These are phyloP conservation scores for Waltergamsia citrina DNA, from an alignment of 2,329 filamentous ascomycete genomes.

Conservation along the genomic window DNA sequence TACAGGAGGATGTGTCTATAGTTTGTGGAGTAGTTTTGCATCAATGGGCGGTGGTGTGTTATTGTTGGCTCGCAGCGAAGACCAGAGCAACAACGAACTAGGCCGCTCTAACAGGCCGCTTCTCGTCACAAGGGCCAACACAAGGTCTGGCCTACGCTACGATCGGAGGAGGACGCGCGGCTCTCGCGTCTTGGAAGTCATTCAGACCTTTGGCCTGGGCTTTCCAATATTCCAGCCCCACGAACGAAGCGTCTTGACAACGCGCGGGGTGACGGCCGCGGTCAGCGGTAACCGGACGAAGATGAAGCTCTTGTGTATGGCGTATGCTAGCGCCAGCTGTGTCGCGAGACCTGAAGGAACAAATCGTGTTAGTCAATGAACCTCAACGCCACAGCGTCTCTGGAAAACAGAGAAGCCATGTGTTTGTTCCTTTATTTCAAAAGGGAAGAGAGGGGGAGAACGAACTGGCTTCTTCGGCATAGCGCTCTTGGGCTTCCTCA, in stretches of 20 bases:
- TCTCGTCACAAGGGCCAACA: too few relatives aligned
- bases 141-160: background rate
- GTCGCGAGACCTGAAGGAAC: constrained; percentile 51
- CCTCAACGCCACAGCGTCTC: too few relatives aligned
- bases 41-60: too few relatives aligned
- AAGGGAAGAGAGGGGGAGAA: constrained; percentile 15
- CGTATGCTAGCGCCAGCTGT: constrained; percentile 86
- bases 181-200: background rate
- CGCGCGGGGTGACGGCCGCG: constrained; percentile 81
- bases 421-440: background rate
- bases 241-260: constrained; percentile 76
- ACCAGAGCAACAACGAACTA: too few relatives aligned
- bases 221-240: constrained; percentile 97
- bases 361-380: background rate
- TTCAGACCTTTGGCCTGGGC: constrained; percentile 23
- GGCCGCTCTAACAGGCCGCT: too few relatives aligned
- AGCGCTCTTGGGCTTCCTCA: constrained; percentile 50
- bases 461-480: constrained; percentile 66
- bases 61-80: too few relatives aligned
- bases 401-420: background rate
- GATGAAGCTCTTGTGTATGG: constrained; percentile 96
- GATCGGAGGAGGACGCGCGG: too few relatives aligned
- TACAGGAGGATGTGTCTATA: too few relatives aligned
- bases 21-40: too few relatives aligned
- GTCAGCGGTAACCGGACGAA: constrained; percentile 91